Conservation (phyloP, 352 stramenopile genomes). For the Phytophthora megakarya region DNA sequence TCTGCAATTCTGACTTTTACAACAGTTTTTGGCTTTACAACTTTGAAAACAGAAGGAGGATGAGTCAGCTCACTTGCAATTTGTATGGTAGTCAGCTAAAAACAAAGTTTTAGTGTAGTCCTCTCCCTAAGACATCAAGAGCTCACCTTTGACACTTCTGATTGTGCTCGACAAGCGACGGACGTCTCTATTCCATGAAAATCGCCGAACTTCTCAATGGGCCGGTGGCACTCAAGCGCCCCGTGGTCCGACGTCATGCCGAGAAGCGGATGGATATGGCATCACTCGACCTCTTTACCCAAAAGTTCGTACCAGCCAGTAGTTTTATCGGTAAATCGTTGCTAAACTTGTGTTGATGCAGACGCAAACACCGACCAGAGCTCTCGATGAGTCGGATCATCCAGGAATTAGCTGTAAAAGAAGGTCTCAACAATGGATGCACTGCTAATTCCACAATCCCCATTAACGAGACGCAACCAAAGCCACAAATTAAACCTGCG, state of each 20-base stretch:
- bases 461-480: constrained; percentile 1
- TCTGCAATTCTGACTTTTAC: constrained; percentile 7
- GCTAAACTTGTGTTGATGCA: constrained; percentile 21
- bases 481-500: neutral
- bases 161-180: constrained; percentile 17
- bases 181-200: constrained; percentile 28
- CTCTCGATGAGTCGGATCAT: constrained; percentile 62
- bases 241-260: neutral
- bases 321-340: neutral
- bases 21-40: neutral
- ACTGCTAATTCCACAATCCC: constrained; percentile 1
- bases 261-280: constrained; percentile 58
- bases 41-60: neutral
- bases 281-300: constrained; percentile 53
- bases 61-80: constrained; percentile 1
- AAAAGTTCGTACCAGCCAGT: constrained; percentile 28
- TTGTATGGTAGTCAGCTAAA: constrained; percentile 29
- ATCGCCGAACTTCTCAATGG: constrained; percentile 45
- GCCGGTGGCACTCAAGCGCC: neutral
- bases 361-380: constrained; percentile 36
- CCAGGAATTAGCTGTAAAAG: constrained; percentile 35
- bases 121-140: constrained; percentile 38
- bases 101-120: constrained; percentile 1
- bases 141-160: constrained; percentile 35
- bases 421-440: neutral